phyloP scores from a whole-genome alignment of 768 basidiomycete species.

The Hygrophorus russula region DNA sequence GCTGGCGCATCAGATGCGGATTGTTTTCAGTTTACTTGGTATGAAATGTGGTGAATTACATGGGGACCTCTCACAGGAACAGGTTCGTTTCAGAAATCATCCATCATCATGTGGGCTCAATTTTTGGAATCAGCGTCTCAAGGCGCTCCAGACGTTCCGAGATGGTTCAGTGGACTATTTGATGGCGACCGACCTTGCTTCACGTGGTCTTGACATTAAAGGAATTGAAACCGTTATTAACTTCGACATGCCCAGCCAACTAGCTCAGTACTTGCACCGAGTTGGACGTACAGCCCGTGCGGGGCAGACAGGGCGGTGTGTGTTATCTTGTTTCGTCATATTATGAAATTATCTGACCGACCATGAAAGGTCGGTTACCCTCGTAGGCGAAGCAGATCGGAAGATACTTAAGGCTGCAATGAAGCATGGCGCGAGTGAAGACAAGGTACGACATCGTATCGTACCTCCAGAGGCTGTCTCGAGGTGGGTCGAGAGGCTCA shows the following conservation, averaged over 20 bases:
- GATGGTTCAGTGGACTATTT: constrained; percentile 84
- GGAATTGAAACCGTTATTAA: constrained; percentile 97
- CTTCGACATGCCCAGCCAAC: constrained; percentile 93
- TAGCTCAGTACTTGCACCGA: constrained; percentile 92
- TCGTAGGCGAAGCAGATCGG: constrained; percentile 92
- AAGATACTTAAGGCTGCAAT: constrained; percentile 95
- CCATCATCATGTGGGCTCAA: constrained; percentile 1
- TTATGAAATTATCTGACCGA: background rate
- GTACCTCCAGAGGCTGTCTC: constrained; percentile 65
- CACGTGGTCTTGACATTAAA: constrained; percentile 93
- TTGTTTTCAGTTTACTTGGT: constrained; percentile 82
- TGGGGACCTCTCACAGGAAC: constrained; percentile 92
- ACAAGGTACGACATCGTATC: constrained; percentile 82
- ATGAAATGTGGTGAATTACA: constrained; percentile 90
- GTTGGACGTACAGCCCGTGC: constrained; percentile 97
- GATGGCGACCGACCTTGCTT: constrained; percentile 94
- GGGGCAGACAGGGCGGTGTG: constrained; percentile 82
- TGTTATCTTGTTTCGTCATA: constrained; percentile 7
- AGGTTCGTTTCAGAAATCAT: constrained; percentile 35
- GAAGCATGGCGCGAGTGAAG: constrained; percentile 69
- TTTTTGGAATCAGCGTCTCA: constrained; percentile 50
- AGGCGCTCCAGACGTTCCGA: constrained; percentile 78
- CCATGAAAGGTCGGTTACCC: constrained; percentile 76
- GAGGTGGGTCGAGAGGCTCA: constrained; percentile 61
- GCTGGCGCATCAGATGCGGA: constrained; percentile 92